A percentile compares a stretch with the other conserved stretches of the same genome.
These are phyloP conservation scores for Neurospora sp. DNA, from an alignment of 2,329 filamentous ascomycete species.

Conservation along the genomic window DNA sequence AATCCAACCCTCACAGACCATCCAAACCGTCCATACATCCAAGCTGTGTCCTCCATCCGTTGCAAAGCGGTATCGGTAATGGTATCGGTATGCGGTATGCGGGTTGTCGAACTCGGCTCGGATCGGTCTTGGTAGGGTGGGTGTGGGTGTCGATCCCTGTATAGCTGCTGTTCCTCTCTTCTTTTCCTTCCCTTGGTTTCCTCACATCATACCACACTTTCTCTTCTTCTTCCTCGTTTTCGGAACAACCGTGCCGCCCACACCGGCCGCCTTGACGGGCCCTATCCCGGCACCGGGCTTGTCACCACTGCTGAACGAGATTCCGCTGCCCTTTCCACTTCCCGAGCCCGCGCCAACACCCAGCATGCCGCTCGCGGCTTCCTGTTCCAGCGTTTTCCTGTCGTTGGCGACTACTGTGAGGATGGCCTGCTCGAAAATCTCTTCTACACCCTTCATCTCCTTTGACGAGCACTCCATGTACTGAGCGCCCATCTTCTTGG, in stretches of 20 bases:
- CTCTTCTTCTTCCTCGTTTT: conserved; percentile 71
- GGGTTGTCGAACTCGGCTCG: background rate
- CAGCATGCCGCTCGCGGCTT: conserved; percentile 30
- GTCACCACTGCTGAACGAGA: conserved; percentile 14
- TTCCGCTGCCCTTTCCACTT: background rate
- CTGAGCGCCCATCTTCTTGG: conserved; percentile 83
- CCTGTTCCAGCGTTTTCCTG: conserved; percentile 49
- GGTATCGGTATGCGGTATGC: background rate
- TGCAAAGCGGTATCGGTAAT: background rate
- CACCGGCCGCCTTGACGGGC: conserved; percentile 21
- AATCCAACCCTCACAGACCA: background rate
- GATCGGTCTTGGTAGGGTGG: background rate
- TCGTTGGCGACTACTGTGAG: conserved; percentile 81
- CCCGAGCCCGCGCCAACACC: conserved; percentile 18
- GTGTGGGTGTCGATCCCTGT: background rate
- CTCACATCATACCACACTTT: conserved; percentile 70
- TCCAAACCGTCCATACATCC: background rate
- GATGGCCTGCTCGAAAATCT: conserved; percentile 90
- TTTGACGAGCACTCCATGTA: conserved; percentile 99
- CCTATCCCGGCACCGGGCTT: conserved; percentile 10
- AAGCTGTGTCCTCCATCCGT: background rate
- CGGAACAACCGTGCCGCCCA: conserved; percentile 23
- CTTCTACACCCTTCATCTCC: conserved; percentile 91
- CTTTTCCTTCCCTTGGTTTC: background rate
- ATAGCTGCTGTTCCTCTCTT: conserved; percentile 4